Percentiles rank a stretch among this genome's conserved stretches.
phyloP scores from a whole-genome alignment of 306 rosid species.

The Leucaena leucocephala region DNA sequence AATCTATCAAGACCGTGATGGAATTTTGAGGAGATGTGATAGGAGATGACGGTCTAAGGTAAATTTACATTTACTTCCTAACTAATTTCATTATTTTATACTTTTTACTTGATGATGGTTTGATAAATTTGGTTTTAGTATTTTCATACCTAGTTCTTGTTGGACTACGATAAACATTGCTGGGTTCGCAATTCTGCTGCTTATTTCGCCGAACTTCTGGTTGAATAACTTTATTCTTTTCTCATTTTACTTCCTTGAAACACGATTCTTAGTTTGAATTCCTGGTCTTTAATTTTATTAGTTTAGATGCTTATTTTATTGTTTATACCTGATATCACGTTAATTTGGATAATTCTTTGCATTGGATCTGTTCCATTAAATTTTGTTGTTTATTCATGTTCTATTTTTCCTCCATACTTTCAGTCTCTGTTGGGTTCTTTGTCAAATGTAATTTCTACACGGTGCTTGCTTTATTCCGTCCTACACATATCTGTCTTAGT shows the following conservation, averaged over 20 bases:
- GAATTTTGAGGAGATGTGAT: conserved; percentile 49
- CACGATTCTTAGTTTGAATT: conserved; percentile 25
- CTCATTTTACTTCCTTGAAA: background rate
- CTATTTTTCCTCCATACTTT: background rate
- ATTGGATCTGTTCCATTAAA: conserved; percentile 59
- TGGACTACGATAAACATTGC: conserved; percentile 34
- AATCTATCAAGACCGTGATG: conserved; percentile 32
- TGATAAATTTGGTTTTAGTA: conserved; percentile 40
- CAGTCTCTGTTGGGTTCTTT: background rate
- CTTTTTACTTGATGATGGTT: conserved; percentile 40
- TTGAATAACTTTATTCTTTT: background rate
- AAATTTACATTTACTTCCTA: conserved; percentile 41
- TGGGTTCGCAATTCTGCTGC: conserved; percentile 31
- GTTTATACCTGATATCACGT: conserved; percentile 4
- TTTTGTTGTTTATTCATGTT: conserved; percentile 19
- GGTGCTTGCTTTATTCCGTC: conserved; percentile 17
- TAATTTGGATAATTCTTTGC: conserved; percentile 34
- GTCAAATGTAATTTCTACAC: background rate
- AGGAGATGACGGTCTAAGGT: conserved; percentile 84
- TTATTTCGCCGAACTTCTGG: conserved; percentile 36
- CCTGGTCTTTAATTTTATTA: conserved; percentile 29
- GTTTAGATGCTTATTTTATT: conserved; percentile 30
- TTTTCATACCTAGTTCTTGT: conserved; percentile 21
- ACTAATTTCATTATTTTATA: conserved; percentile 9
- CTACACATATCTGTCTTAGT: conserved; percentile 14